Evolutionary conservation across 176 grass and related monocot genomes (phyloP).

Genomic region (Bolboschoenus planiculmis): DNA sequence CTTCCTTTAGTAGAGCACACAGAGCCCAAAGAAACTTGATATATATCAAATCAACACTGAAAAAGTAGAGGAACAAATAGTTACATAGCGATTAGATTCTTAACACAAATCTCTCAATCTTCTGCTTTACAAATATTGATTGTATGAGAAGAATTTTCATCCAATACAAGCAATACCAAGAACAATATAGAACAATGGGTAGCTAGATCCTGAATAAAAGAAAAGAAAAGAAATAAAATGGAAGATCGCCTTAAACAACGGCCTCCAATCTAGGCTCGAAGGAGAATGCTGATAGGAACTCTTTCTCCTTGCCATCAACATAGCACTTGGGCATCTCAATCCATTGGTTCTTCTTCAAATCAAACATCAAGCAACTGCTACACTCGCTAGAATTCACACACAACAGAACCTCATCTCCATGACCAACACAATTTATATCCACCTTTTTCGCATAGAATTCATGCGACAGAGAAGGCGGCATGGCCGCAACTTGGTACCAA

Average conservation of each 20-base stretch:
- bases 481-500: constrained; percentile 72
- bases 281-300: constrained; percentile 72
- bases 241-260: constrained; percentile 27
- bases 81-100: constrained; percentile 16
- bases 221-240: not conserved
- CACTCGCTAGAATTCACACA: constrained; percentile 55
- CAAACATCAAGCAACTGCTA: constrained; percentile 53
- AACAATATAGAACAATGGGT: not conserved
- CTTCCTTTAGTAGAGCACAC: not conserved
- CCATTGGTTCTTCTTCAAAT: constrained; percentile 48
- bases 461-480: constrained; percentile 79
- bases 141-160: not conserved
- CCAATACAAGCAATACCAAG: not conserved
- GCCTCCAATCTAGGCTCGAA: constrained; percentile 90
- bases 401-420: constrained; percentile 50
- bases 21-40: not conserved
- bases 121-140: not conserved
- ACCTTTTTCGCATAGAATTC: constrained; percentile 51
- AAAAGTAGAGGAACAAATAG: not conserved
- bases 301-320: constrained; percentile 27
- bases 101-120: not conserved
- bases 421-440: constrained; percentile 74
- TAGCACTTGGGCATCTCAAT: constrained; percentile 41
- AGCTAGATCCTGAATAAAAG: not conserved
- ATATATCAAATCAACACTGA: not conserved